Evolutionary conservation across 768 basidiomycete species (phyloP).

Genomic region (Pleurotus giganteus): DNA sequence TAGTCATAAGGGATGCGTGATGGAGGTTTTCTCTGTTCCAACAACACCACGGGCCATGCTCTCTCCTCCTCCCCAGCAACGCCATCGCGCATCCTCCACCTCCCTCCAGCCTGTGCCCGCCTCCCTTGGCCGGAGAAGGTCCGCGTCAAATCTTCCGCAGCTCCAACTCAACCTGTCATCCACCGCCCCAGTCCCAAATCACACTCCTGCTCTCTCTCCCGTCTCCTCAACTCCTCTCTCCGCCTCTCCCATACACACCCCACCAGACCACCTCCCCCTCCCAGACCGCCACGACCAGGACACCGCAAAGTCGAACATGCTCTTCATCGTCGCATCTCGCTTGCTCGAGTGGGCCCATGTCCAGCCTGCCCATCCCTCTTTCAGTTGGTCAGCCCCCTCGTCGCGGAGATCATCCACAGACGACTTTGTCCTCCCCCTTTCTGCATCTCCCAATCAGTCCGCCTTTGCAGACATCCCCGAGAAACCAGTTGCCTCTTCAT

Average conservation of each 20-base stretch:
- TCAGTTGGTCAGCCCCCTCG: constrained; percentile 45
- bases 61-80: constrained; percentile 37
- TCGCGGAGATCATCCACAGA: constrained; percentile 39
- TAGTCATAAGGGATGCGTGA: too few species aligned
- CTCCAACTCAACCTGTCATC: constrained; percentile 28
- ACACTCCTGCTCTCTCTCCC: constrained; percentile 9
- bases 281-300: constrained; percentile 14
- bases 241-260: constrained; percentile 16
- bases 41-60: not conserved
- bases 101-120: constrained; percentile 53
- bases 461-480: constrained; percentile 36
- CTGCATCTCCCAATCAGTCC: constrained; percentile 45
- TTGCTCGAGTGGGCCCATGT: constrained; percentile 54
- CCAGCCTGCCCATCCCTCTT: constrained; percentile 34
- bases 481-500: constrained; percentile 27
- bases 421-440: constrained; percentile 53
- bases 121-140: constrained; percentile 43
- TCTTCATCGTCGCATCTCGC: constrained; percentile 47
- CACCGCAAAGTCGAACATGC: constrained; percentile 39
- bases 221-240: constrained; percentile 14
- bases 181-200: constrained; percentile 13
- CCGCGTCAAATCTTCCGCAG: constrained; percentile 52
- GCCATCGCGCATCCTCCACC: constrained; percentile 59
- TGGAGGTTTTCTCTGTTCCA: too few species aligned
- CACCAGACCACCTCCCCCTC: constrained; percentile 10